Conservation (phyloP, 2,329 filamentous ascomycete species). For the Fusarium poae region DNA sequence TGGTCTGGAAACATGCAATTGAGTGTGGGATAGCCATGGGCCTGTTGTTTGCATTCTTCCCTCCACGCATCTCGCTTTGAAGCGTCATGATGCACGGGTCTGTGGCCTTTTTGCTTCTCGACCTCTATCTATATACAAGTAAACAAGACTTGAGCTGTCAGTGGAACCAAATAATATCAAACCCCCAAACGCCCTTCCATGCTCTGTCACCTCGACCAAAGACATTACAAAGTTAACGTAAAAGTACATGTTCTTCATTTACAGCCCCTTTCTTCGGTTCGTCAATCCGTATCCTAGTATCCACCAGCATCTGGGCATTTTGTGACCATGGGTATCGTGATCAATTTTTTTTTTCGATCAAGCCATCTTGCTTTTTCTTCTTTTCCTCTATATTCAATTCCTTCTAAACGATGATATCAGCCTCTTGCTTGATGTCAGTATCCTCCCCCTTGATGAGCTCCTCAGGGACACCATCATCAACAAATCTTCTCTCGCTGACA, state of each 20-base stretch:
- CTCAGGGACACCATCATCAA: slow-evolving; percentile 75
- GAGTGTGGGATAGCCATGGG: slow-evolving; percentile 37
- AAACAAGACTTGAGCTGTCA: slow-evolving; percentile 38
- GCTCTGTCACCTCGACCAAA: slow-evolving; percentile 47
- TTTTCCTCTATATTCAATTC: slow-evolving; percentile 25
- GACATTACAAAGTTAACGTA: slow-evolving; percentile 48
- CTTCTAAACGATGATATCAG: slow-evolving; percentile 55
- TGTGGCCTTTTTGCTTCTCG: slow-evolving; percentile 35
- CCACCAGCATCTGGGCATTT: slow-evolving; percentile 23
- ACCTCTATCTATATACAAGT: slow-evolving; percentile 47
- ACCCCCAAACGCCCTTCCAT: slow-evolving; percentile 49
- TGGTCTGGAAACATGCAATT: not conserved
- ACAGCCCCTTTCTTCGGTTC: slow-evolving; percentile 30
- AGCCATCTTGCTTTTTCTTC: slow-evolving; percentile 26
- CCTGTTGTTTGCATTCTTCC: slow-evolving; percentile 44
- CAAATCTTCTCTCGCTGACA: slow-evolving; percentile 90
- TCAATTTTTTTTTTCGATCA: slow-evolving; percentile 36
- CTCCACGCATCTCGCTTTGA: slow-evolving; percentile 35
- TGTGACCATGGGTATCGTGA: slow-evolving; percentile 40
- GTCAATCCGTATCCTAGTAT: slow-evolving; percentile 33
- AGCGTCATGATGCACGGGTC: slow-evolving; percentile 41
- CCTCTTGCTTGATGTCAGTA: slow-evolving; percentile 55
- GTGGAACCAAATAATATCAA: slow-evolving; percentile 24
- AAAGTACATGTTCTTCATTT: slow-evolving; percentile 50
- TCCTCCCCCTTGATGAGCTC: slow-evolving; percentile 78